Conservation (phyloP, 768 basidiomycete genomes). For the Fomitopsis serialis region DNA sequence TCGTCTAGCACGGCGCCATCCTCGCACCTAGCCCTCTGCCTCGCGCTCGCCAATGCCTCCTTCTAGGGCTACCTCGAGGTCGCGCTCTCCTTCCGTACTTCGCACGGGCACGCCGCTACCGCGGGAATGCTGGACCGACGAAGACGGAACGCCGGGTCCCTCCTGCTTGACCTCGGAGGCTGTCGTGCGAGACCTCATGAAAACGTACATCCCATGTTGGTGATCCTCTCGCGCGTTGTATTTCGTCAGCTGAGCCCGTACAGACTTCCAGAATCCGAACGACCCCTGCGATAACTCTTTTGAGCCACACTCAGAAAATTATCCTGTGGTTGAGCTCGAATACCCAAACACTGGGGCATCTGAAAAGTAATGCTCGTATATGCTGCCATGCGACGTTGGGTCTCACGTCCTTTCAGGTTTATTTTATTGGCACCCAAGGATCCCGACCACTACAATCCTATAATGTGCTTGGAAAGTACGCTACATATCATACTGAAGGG, state of each 20-base stretch:
- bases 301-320: constrained; percentile 49
- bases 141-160: constrained; percentile 47
- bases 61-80: constrained; percentile 53
- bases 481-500: constrained; percentile 62
- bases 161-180: constrained; percentile 57
- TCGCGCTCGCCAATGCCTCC: constrained; percentile 19
- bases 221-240: constrained; percentile 11
- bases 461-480: constrained; percentile 70
- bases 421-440: constrained; percentile 77
- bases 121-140: constrained; percentile 45
- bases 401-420: constrained; percentile 40
- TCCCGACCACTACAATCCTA: constrained; percentile 83
- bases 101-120: constrained; percentile 34
- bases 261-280: constrained; percentile 67
- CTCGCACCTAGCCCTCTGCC: constrained; percentile 5
- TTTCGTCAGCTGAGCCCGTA: not conserved
- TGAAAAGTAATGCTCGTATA: constrained; percentile 48
- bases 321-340: constrained; percentile 69
- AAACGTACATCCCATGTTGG: constrained; percentile 67
- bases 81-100: constrained; percentile 58
- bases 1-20: constrained; percentile 7
- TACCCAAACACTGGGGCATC: constrained; percentile 68
- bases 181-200: constrained; percentile 58
- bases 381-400: not conserved
- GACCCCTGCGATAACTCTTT: constrained; percentile 62